phyloP scores from a whole-genome alignment of 257 asterid species.

The Ilex aquifolium region DNA sequence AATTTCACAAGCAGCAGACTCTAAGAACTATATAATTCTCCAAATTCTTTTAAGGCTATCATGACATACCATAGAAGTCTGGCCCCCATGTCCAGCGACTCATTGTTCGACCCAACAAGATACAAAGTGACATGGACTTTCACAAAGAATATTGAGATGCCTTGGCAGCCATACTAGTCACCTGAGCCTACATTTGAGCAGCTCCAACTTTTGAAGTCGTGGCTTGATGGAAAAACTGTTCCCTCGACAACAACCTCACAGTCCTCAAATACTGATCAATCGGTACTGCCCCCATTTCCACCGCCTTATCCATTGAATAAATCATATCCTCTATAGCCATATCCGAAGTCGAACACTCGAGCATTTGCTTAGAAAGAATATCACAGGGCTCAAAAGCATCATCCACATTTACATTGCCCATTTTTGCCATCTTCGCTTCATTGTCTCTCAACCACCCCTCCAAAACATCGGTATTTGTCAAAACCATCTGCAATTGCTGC shows the following conservation, averaged over 20 bases:
- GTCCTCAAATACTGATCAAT: constrained; percentile 83
- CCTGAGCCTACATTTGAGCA: constrained; percentile 90
- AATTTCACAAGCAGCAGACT: too few species aligned
- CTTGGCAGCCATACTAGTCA: constrained; percentile 83
- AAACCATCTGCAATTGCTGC: constrained; percentile 79
- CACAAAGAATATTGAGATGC: constrained; percentile 41
- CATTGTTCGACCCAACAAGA: too few species aligned
- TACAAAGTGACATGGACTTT: neutral
- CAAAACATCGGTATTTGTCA: constrained; percentile 67
- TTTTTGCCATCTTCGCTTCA: constrained; percentile 40
- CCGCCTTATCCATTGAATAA: constrained; percentile 84
- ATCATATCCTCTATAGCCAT: constrained; percentile 77
- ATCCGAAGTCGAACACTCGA: constrained; percentile 70
- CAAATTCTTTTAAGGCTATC: too few species aligned
- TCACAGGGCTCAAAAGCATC: constrained; percentile 64
- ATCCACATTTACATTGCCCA: constrained; percentile 42
- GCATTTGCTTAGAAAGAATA: constrained; percentile 66
- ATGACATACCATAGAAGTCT: too few species aligned
- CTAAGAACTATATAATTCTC: too few species aligned
- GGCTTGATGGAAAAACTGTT: constrained; percentile 85
- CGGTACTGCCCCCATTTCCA: constrained; percentile 75
- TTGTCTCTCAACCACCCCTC: constrained; percentile 82
- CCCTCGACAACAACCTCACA: constrained; percentile 72
- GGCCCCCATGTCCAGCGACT: too few species aligned
- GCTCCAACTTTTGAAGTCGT: constrained; percentile 79